phyloP scores from a whole-genome alignment of 805 yeast genomes.

The Saccharomycodes ludwigii region DNA sequence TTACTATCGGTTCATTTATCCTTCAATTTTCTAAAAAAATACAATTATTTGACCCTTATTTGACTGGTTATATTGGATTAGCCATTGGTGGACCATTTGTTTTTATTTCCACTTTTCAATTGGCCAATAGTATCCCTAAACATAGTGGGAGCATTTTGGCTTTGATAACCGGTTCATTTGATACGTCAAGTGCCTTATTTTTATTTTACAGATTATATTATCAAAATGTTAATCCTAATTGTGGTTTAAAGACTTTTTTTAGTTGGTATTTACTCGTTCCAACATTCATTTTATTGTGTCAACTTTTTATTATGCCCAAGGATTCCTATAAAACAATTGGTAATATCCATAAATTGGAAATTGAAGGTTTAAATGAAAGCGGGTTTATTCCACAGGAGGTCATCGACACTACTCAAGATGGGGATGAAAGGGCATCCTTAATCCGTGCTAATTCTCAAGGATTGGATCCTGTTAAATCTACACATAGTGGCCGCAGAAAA shows the following conservation, averaged over 20 bases:
- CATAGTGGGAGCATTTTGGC: constrained; percentile 76
- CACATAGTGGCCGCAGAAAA: constrained; percentile 26
- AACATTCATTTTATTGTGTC: constrained; percentile 59
- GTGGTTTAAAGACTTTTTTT: constrained; percentile 48
- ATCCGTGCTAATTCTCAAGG: constrained; percentile 11
- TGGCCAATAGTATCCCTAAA: constrained; percentile 77
- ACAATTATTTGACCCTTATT: constrained; percentile 44
- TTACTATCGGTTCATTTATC: constrained; percentile 40
- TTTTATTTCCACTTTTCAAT: constrained; percentile 79
- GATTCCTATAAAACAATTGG: constrained; percentile 64
- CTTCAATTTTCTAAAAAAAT: constrained; percentile 9
- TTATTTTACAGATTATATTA: constrained; percentile 58
- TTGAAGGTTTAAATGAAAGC: constrained; percentile 62
- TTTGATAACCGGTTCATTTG: constrained; percentile 84
- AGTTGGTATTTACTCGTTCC: constrained; percentile 62
- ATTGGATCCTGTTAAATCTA: constrained; percentile 10
- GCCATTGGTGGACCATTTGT: constrained; percentile 94
- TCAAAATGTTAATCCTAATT: constrained; percentile 21
- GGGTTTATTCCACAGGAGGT: constrained; percentile 35
- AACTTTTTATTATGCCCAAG: constrained; percentile 67
- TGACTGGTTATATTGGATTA: constrained; percentile 58
- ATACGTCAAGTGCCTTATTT: constrained; percentile 83
- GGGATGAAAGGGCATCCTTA: constrained; percentile 24
- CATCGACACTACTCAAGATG: constrained; percentile 34
- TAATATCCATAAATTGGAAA: constrained; percentile 49